Base-by-base conservation (phyloP, 148 eudicot species). In the Nepenthes mirabilis region DNA sequence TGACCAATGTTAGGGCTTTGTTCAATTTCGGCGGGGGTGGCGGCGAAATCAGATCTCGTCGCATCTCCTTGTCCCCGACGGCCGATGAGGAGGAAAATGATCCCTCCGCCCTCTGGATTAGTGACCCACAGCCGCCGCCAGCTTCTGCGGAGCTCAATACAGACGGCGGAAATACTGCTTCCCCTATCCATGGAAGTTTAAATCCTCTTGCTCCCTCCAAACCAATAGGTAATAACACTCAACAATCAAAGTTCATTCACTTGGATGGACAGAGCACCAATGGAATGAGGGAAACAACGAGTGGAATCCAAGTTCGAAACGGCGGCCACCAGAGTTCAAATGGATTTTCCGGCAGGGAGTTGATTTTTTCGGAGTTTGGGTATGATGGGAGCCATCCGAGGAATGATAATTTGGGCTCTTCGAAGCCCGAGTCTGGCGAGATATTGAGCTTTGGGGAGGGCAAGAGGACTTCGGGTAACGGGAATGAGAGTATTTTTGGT, bases 61-160 rank as follows among this genome's bases (percentile, higher is more conserved):
- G 47, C 2, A 32, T 35, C 14, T 33, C 57, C 8, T 6, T 11
- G 57, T 33, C 56, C 50, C 43, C 65, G 36, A 13, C 12, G 52
- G 12, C 56, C 1, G 77, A 66, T 52, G 73, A 60, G 11, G 68
- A 58, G 14, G 93, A 88, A 40, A 68, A 62, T 12, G 96, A 91
- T 49, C 98, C 96, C 12, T 82, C 96, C 0, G 64, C 81, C 47
- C 33, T 88, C n/a, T 91, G 91, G 81, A 59, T 91, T 34, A 80
- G 66, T 10, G 97, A 91, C 33, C 91, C 88, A 1, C 52, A 73
- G 1, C 68, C 75, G 9, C 8, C 58, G 32, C 40, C 33, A 13
- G 12, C 35, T 33, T 48, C 35, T 47, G 57, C 3, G 57, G 43
- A 7, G 70, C 60, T 2, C 14, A 35, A 51, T 14, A 11, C 52